Percentiles rank a stretch among this genome's conserved stretches.
These are phyloP conservation scores for Hypericum perforatum DNA, from an alignment of 345 rosid genomes.

Conservation along the genomic window DNA sequence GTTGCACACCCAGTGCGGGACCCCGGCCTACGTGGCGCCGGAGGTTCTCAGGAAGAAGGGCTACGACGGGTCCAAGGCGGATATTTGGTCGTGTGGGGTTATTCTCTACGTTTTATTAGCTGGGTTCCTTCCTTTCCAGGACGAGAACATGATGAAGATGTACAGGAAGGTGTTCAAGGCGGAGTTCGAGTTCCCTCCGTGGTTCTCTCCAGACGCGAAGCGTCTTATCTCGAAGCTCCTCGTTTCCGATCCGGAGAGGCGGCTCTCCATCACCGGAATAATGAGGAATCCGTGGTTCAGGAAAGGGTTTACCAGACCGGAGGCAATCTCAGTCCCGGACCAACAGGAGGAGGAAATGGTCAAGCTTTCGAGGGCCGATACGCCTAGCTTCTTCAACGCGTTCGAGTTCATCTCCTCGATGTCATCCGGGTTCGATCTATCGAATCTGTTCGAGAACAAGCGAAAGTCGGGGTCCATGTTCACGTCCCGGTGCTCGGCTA, in stretches of 20 bases:
- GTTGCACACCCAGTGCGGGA: conserved; percentile 17
- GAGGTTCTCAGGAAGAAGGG: conserved; percentile 47
- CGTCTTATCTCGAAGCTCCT: conserved; percentile 16
- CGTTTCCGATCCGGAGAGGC: conserved; percentile 17
- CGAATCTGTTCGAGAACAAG: conserved; percentile 16
- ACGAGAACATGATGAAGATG: conserved; percentile 22
- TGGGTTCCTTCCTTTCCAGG: conserved; percentile 23
- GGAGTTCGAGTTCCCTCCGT: conserved; percentile 19
- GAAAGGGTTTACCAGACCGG: conserved; percentile 37
- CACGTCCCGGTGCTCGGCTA: conserved; percentile 19
- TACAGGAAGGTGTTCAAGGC: conserved; percentile 22
- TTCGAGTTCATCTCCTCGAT: conserved; percentile 27
- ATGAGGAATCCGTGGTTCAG: conserved; percentile 62
- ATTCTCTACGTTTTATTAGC: conserved; percentile 21
- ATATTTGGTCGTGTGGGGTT: conserved; percentile 25
- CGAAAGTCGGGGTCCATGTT: conserved; percentile 16
- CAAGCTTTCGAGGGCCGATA: conserved; percentile 4
- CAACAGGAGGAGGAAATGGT: not conserved
- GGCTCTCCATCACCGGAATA: conserved; percentile 38
- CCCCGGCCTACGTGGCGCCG: conserved; percentile 61
- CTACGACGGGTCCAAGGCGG: conserved; percentile 19
- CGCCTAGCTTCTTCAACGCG: conserved; percentile 25
- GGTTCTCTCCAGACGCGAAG: conserved; percentile 17
- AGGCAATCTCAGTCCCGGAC: conserved; percentile 15
- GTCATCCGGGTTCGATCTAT: conserved; percentile 26